Evolutionary conservation across 2,329 filamentous ascomycete species (phyloP).

Genomic region (Pseudomassariella vexata): DNA sequence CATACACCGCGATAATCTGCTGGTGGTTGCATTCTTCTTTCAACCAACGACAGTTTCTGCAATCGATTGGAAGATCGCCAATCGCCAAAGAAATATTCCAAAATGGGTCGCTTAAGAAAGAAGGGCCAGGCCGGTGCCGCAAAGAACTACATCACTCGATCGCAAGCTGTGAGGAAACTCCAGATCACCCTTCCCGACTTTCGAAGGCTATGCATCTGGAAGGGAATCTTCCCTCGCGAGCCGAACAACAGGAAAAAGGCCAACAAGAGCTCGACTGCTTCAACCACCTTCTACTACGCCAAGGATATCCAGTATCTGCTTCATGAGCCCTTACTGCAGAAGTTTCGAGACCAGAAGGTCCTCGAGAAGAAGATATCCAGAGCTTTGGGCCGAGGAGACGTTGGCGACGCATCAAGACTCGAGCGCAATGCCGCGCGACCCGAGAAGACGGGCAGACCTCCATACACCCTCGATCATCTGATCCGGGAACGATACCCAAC

Average conservation of each 20-base stretch:
- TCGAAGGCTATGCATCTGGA: slow-evolving; percentile 98
- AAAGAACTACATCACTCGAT: slow-evolving; percentile 97
- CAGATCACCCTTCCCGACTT: slow-evolving; percentile 97
- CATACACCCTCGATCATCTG: slow-evolving; percentile 90
- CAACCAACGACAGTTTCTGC: no score
- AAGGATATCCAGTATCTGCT: slow-evolving; percentile 98
- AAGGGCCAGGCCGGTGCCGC: slow-evolving; percentile 88
- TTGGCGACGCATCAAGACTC: slow-evolving; percentile 78
- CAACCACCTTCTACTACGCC: slow-evolving; percentile 85
- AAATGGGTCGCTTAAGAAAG: slow-evolving; percentile 78
- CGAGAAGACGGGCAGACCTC: slow-evolving; percentile 85
- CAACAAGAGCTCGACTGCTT: slow-evolving; percentile 80
- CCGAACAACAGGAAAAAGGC: slow-evolving; percentile 96
- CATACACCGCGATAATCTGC: no score
- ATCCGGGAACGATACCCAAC: slow-evolving; percentile 98
- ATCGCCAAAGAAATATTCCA: slow-evolving; percentile 11
- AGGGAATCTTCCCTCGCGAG: slow-evolving; percentile 97
- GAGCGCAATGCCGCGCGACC: slow-evolving; percentile 82
- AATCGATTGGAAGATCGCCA: slow-evolving; percentile 2
- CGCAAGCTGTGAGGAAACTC: slow-evolving; percentile 94
- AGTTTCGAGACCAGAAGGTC: slow-evolving; percentile 95
- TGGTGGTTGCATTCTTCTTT: no score
- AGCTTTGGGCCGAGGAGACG: slow-evolving; percentile 86
- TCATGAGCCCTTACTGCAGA: slow-evolving; percentile 87
- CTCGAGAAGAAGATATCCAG: slow-evolving; percentile 96